A percentile compares a stretch with the other conserved stretches of the same genome.
Conservation (phyloP, 345 rosid genomes). For the Gossypium anomalum region DNA sequence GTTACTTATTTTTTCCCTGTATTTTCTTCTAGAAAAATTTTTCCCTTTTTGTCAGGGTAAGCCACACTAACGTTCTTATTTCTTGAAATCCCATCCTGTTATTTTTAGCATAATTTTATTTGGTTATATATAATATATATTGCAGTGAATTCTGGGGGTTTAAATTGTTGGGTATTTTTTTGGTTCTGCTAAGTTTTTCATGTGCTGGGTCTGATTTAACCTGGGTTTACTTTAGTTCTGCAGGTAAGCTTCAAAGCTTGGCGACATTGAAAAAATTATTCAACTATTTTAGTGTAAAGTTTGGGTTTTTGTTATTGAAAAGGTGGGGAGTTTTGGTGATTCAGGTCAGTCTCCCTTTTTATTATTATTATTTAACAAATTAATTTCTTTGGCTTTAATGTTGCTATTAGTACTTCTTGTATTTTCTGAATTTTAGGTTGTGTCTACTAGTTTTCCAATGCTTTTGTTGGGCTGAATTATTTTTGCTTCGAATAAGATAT, state of each 20-base stretch:
- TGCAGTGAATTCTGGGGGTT: slow-evolving; percentile 3
- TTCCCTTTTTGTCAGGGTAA: not conserved
- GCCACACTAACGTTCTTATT: not conserved
- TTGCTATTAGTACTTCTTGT: not conserved
- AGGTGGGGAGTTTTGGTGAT: slow-evolving; percentile 16
- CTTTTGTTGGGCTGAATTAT: not conserved
- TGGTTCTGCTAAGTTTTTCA: not conserved
- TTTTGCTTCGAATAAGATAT: not conserved
- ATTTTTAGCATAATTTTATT: not conserved
- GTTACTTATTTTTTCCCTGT: not conserved
- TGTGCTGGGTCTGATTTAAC: slow-evolving; percentile 12
- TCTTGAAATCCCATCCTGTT: not conserved
- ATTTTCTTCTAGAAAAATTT: not conserved
- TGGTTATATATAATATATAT: not conserved
- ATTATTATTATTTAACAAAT: not conserved
- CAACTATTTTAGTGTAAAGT: slow-evolving; percentile 1
- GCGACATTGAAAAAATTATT: not conserved
- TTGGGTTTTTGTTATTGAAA: not conserved
- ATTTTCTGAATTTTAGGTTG: not conserved
- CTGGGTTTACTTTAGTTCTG: slow-evolving; percentile 19
- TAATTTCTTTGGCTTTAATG: not conserved
- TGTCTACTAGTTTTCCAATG: not conserved
- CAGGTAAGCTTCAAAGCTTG: slow-evolving; percentile 14
- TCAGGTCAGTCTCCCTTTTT: slow-evolving; percentile 18
- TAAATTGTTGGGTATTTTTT: not conserved